Evolutionary conservation across 495 filamentous ascomycete genomes (phyloP), one percentile per base, ranked within the genome.

Genomic region (Thermochaetoides thermophila): DNA sequence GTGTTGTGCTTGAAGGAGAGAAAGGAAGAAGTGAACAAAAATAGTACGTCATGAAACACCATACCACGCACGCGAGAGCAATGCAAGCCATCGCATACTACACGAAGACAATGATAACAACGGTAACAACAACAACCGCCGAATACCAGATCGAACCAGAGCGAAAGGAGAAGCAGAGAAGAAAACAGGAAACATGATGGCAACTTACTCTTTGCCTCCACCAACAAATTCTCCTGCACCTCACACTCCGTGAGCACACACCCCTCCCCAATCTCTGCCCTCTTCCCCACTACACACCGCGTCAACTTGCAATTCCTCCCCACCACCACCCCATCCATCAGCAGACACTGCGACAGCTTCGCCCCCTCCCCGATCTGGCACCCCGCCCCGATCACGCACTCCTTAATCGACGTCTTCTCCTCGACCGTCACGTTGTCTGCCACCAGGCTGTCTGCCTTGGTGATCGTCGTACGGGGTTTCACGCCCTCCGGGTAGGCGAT

Each of bases 291-390:
- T 16, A 94, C 73, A 44, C 83, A 92, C 2, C 80, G 81, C 6
- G 76, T 84, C 29, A 96, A 54, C 47, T 76, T 74, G 40, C 72
- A 78, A 14, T 77, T 72, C 44, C 77, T 74, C 5, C 75, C 84
- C 4, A 97, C 72, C 3, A 79, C 73, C 3, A 77, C 84, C 7
- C 83, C 82, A 35, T 94, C 85, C 81, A 97, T 91, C 19, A 97
- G 54, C 18, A 96, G 50, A 53, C 87, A 95, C 32, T 82, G 69
- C 24, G 68, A 71, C 31, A 97, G 49, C 38, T 79, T 73, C n/a
- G 76, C 84, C 20, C 82, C 83, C 39, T 70, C 69, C 34, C 72
- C 73, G 39, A 96, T 91, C 34, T 78, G 71, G 56, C 79, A 85
- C 46, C 83, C 83, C 7, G 83, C 68, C 19, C 89, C 89, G 21